These are phyloP conservation scores for Bretziella fagacearum DNA, from an alignment of 2,329 filamentous ascomycete species.

Conservation along the genomic window DNA sequence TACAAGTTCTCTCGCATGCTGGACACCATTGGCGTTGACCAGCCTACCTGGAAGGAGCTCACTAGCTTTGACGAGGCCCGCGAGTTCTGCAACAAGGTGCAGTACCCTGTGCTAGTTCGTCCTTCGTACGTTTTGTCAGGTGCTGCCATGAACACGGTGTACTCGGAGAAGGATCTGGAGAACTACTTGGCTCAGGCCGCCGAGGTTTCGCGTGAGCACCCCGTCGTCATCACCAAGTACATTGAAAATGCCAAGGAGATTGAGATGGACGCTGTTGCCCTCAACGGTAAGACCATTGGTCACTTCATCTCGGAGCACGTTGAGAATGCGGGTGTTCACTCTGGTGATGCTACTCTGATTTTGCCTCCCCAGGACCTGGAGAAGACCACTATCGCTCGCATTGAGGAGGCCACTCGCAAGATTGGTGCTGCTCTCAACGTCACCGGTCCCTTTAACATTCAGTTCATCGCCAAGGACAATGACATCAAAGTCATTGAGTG, in stretches of 20 bases:
- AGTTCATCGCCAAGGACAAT: slow-evolving; percentile 98
- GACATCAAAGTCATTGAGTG: slow-evolving; percentile 99
- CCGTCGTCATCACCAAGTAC: slow-evolving; percentile 98
- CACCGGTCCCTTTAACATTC: slow-evolving; percentile 95
- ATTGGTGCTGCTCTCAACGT: slow-evolving; percentile 89
- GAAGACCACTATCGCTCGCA: slow-evolving; percentile 70
- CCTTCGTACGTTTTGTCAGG: slow-evolving; percentile 95
- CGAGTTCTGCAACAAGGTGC: slow-evolving; percentile 71
- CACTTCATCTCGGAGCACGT: slow-evolving; percentile 99
- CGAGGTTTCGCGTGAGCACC: slow-evolving; percentile 86
- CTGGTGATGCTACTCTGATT: slow-evolving; percentile 90
- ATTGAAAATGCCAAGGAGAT: slow-evolving; percentile 99
- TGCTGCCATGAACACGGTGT: slow-evolving; percentile 98
- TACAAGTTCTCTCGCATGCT: slow-evolving; percentile 99
- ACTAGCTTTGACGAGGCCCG: slow-evolving; percentile 86
- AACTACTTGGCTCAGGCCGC: slow-evolving; percentile 78
- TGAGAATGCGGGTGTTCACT: slow-evolving; percentile 96
- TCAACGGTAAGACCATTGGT: slow-evolving; percentile 73
- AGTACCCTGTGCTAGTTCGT: slow-evolving; percentile 84
- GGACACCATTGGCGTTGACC: slow-evolving; percentile 84
- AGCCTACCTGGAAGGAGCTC: slow-evolving; percentile 94
- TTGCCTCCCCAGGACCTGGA: slow-evolving; percentile 87
- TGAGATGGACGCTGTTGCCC: slow-evolving; percentile 96
- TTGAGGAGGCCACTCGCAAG: slow-evolving; percentile 88
- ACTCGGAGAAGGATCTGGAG: slow-evolving; percentile 83